phyloP scores from a whole-genome alignment of 306 rosid species.

The Vachellia pachyceras region DNA sequence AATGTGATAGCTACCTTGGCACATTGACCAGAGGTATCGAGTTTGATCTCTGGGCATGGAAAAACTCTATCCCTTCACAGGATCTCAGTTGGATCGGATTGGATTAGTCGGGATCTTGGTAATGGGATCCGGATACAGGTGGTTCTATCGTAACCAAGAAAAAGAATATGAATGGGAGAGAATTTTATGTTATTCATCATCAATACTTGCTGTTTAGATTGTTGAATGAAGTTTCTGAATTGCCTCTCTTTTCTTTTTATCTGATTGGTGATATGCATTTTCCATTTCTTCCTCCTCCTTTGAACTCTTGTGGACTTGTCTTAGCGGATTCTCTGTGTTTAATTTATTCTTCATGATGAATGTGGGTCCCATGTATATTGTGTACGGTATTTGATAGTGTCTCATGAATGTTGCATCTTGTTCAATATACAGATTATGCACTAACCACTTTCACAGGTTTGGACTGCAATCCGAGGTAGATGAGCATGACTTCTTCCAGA shows the following conservation, averaged over 20 bases:
- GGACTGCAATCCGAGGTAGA: constrained; percentile 54
- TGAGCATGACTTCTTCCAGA: constrained; percentile 56
- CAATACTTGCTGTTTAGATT: not conserved
- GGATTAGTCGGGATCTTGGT: too few species aligned
- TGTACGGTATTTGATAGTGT: not conserved
- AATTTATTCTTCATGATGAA: not conserved
- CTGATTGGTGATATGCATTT: constrained; percentile 8
- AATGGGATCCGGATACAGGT: too few species aligned
- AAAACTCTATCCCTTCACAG: too few species aligned
- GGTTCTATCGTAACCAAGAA: too few species aligned
- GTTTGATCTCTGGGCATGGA: too few species aligned
- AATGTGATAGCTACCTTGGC: too few species aligned
- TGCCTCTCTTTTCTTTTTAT: constrained; percentile 24
- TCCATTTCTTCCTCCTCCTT: constrained; percentile 5
- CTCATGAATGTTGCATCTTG: not conserved
- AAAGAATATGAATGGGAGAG: not conserved
- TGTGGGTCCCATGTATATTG: constrained; percentile 4
- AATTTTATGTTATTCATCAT: constrained; percentile 27
- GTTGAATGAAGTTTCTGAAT: constrained; percentile 27
- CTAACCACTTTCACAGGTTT: constrained; percentile 48
- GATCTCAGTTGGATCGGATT: too few species aligned
- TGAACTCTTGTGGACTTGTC: not conserved
- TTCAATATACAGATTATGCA: not conserved
- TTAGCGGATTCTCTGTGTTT: not conserved
- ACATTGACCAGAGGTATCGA: too few species aligned